phyloP scores from a whole-genome alignment of 768 basidiomycete genomes.

The Boletus pseudopeckii region DNA sequence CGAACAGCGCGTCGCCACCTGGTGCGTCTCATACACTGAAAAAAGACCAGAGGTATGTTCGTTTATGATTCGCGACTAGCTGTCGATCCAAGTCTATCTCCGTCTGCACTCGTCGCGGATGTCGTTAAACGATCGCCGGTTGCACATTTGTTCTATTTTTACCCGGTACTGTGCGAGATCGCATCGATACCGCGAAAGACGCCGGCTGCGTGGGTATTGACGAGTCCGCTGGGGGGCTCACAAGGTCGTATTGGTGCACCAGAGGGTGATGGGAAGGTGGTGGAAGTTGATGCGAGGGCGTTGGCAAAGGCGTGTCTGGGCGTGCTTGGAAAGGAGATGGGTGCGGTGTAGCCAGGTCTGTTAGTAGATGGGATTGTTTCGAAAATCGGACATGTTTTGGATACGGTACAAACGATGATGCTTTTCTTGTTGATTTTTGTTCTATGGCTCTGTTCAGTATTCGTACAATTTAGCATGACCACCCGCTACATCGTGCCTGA shows the following conservation, averaged over 20 bases:
- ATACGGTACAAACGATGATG: neutral
- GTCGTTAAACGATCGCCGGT: conserved; percentile 70
- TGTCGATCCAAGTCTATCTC: conserved; percentile 44
- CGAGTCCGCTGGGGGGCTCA: conserved; percentile 3
- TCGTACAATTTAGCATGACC: neutral
- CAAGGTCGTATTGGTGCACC: conserved; percentile 22
- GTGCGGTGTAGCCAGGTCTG: conserved; percentile 31
- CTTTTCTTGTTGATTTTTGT: too few species aligned
- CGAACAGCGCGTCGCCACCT: conserved; percentile 53
- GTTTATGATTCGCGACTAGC: conserved; percentile 13
- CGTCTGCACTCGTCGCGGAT: conserved; percentile 60
- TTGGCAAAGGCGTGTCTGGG: conserved; percentile 67
- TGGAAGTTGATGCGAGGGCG: conserved; percentile 61
- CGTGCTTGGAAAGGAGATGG: conserved; percentile 74
- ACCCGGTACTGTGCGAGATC: conserved; percentile 74
- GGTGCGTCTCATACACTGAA: conserved; percentile 33
- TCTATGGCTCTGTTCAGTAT: neutral
- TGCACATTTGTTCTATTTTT: conserved; percentile 89
- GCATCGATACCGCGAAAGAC: conserved; percentile 65
- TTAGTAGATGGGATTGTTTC: neutral
- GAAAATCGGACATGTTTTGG: neutral
- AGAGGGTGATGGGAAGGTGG: conserved; percentile 21
- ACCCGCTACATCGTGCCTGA: neutral
- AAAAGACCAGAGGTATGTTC: neutral
- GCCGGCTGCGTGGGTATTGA: conserved; percentile 62